A percentile compares a stretch with the other conserved stretches of the same genome.
Evolutionary conservation across 306 rosid species (phyloP).

Genomic region (Vicia sativa): DNA sequence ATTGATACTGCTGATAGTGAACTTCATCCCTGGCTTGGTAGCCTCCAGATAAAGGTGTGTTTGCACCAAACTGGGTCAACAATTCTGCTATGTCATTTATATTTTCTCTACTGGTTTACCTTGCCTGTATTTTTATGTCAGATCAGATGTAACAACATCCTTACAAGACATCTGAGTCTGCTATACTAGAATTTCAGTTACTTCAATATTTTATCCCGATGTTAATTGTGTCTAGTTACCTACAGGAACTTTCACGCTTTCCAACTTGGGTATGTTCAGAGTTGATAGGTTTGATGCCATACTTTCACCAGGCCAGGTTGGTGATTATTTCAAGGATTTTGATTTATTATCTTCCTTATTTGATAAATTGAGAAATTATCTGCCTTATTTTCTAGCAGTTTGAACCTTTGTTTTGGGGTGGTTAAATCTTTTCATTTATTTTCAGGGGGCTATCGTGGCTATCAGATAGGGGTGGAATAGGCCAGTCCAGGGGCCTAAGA

Average conservation of each 20-base stretch:
- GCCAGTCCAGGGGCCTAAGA: too few relatives aligned
- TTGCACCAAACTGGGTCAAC: too few relatives aligned
- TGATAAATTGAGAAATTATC: constrained; percentile 1
- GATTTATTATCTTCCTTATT: not conserved
- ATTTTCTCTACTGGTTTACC: too few relatives aligned
- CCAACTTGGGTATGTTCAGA: constrained; percentile 96
- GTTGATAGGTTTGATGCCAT: constrained; percentile 94
- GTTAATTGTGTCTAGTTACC: not conserved
- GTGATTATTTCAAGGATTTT: constrained; percentile 27
- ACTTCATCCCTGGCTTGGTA: too few relatives aligned
- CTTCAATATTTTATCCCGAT: not conserved
- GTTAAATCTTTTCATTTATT: constrained; percentile 36
- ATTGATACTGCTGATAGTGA: too few relatives aligned
- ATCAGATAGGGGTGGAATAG: too few relatives aligned
- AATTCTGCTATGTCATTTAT: too few relatives aligned
- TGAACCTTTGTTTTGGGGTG: not conserved
- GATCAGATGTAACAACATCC: too few relatives aligned
- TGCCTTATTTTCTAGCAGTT: constrained; percentile 9
- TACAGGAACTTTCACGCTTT: constrained; percentile 90
- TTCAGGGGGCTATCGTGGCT: constrained; percentile 96
- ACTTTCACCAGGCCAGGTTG: constrained; percentile 97
- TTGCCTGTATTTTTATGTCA: too few relatives aligned
- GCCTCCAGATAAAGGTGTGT: too few relatives aligned
- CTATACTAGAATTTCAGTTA: too few relatives aligned
- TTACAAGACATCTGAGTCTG: too few relatives aligned